Base-by-base conservation (phyloP, 768 basidiomycete species). In the Scleroderma bovista region DNA sequence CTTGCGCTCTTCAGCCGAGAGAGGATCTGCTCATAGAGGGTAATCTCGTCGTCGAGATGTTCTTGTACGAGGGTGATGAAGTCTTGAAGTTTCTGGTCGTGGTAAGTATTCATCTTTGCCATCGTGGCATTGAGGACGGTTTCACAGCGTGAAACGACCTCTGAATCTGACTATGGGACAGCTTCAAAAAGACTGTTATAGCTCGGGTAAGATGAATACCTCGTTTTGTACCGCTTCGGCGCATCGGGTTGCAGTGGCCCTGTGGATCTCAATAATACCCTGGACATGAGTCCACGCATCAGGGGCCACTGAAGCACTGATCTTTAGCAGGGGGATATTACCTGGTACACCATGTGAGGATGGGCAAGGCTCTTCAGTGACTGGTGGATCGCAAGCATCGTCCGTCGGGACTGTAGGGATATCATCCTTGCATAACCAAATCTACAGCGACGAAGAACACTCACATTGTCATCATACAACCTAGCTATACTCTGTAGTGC, bases 51-150 rank as follows among this genome's bases (percentile, higher is more conserved):
- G 55, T 91, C 87, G 3, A 93, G 75, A 61, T 89, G 83, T 34
- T 85, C 84, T 51, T 72, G 78, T 4, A 80, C 69, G 13, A 88
- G 54, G 1, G 61, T 67, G 15, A 71, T 65, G 52, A 92, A 82
- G 56, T 91, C 88, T 58, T 88, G 85, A 7, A 65, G 61, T 63
- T 89, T 87, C 64, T 89, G 86, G 0, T 70, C 66, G 60, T 90
- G 87, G 57, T 90, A 88, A 1, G 77, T 81, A 44, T 88, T 86
- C 74, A 93, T 82, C 70, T 93, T 90, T 1, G 91, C 88, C 81
- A 91, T 84, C 2, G 90, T 92, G 9, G 81, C 83, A 63, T 93
- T 93, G 23, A 94, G 70, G 7, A 92, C 88, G 0, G 91, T 93
- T 67, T 94, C 91, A 62, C 87, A 92, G 17, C 91, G 79, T 3